Evolutionary conservation across 73 alveolate genomes (phyloP).

Genomic region (Stentor roeselii): DNA sequence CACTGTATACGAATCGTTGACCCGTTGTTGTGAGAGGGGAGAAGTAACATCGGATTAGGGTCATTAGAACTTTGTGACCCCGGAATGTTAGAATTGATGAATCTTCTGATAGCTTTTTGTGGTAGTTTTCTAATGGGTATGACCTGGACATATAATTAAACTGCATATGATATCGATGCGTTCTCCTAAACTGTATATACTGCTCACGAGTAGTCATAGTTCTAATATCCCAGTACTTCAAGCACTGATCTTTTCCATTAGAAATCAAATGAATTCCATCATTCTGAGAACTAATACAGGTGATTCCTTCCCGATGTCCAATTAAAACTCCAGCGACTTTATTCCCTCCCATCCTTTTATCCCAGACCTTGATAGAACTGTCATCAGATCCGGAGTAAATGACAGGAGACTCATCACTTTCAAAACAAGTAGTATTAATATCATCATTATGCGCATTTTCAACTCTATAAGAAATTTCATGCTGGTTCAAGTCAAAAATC

Average conservation of each 20-base stretch:
- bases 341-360: constrained; percentile 47
- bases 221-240: constrained; percentile 74
- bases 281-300: constrained; percentile 60
- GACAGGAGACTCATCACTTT: constrained; percentile 56
- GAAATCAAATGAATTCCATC: constrained; percentile 66
- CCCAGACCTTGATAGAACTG: constrained; percentile 66
- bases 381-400: constrained; percentile 81
- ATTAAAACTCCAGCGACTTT: constrained; percentile 61
- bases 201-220: constrained; percentile 37
- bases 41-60: constrained; percentile 72
- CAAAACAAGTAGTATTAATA: constrained; percentile 71
- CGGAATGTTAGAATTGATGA: constrained; percentile 54
- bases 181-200: not conserved
- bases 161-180: not conserved
- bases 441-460: constrained; percentile 67
- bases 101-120: constrained; percentile 40
- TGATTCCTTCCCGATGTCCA: constrained; percentile 79
- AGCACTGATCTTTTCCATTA: constrained; percentile 65
- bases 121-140: constrained; percentile 37
- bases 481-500: constrained; percentile 47
- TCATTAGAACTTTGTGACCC: constrained; percentile 62
- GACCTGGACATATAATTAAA: constrained; percentile 58
- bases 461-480: constrained; percentile 37
- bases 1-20: constrained; percentile 66
- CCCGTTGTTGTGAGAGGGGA: constrained; percentile 76